phyloP scores from a whole-genome alignment of 768 basidiomycete genomes.

The Rhodotorula kratochvilovae region DNA sequence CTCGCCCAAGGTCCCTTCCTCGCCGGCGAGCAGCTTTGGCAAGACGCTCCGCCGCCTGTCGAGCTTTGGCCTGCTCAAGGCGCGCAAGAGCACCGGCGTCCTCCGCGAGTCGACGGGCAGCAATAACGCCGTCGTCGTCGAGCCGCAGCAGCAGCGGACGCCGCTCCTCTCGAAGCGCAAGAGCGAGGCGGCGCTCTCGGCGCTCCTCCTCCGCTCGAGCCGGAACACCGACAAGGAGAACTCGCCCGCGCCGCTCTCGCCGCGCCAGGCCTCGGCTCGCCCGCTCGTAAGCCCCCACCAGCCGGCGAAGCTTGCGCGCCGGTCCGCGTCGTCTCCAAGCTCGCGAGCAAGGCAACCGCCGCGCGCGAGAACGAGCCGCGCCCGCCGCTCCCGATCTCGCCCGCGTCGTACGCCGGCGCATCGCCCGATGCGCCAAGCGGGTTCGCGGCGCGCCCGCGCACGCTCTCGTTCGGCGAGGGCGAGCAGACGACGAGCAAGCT shows the following conservation, averaged over 20 bases:
- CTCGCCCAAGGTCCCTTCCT: neutral
- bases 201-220: neutral
- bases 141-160: neutral
- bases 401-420: neutral
- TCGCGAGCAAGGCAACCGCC: constrained; percentile 9
- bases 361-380: neutral
- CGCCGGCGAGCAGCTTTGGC: neutral
- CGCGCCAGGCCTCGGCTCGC: too few species aligned
- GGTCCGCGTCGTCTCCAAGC: constrained; percentile 19
- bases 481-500: neutral
- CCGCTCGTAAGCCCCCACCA: neutral
- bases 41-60: constrained; percentile 16
- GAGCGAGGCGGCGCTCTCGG: constrained; percentile 20
- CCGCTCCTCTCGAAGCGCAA: constrained; percentile 18
- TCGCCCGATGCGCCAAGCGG: neutral
- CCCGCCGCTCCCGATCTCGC: neutral
- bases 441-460: neutral
- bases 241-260: neutral
- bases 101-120: neutral
- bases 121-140: neutral
- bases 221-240: constrained; percentile 13
- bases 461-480: constrained; percentile 3
- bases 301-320: neutral
- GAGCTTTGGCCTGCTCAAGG: constrained; percentile 21
- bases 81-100: constrained; percentile 24